Base-by-base conservation (phyloP, 1,284 basidiomycete species). In the Pseudomicrostroma phylloplanum region DNA sequence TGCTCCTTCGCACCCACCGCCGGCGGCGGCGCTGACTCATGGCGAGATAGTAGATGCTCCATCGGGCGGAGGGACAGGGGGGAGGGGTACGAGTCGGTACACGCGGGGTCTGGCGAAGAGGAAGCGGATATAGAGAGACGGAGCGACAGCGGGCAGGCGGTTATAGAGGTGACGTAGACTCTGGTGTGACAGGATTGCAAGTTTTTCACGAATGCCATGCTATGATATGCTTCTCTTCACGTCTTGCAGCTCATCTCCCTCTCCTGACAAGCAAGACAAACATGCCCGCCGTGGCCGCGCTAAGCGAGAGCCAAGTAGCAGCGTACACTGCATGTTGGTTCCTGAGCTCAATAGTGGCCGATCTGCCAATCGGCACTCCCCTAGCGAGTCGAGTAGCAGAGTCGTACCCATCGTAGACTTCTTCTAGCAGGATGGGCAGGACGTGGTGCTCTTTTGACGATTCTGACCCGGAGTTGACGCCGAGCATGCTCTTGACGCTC, bases 281-380 rank as follows among this genome's bases (percentile, higher is more conserved):
- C 51, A 54, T 54, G 13, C 51, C 51, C 25, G 51, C 51, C 51
- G 25, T 54, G 26, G 51, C 51, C 6, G 51, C 51, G 13, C 21
- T 23, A 7, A 54, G 51, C 6, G 51, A 17, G 26, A 54, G 92
- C 94, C 94, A 99, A 12, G 94, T 99, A 19, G 89, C 85, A 6
- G 94, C 91, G 79, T 99, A 99, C 6, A 92, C 93, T 9, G 91
- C 84, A 82, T 99, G 94, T 61, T 92, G 87, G 80, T 99, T 98
- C 49, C 96, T 85, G 57, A 99, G 81, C 76, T 97, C 91, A 51
- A 97, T 88, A 3, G 86, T 86, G 1, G 92, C 86, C 25, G 88
- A 81, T 58, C 92, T 85, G 30, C 96, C 94, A 46, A 98, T 83
- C 0, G 94, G 96, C 48, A 88, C 82, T 39, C 93, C 94, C 64